Base-by-base conservation (phyloP, 176 grass and related monocot species). In the Melocanna baccifera region DNA sequence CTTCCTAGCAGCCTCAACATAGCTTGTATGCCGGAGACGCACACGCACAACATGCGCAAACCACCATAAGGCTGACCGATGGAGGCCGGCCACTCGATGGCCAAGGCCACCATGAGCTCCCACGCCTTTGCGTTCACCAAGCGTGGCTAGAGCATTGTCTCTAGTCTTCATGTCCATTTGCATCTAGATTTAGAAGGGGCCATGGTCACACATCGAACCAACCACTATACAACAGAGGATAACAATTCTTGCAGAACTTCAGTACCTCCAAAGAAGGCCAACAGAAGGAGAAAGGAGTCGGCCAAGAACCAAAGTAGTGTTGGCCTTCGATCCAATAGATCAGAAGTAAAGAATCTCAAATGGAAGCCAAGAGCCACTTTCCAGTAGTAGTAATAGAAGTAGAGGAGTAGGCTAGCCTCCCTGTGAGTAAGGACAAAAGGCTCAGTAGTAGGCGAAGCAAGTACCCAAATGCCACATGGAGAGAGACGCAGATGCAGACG, bases 381-480 rank as follows among this genome's bases (percentile, higher is more conserved):
- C 55, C 39, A 78, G 73, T 4, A 47, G 75, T 1, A 62, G 36
- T 53, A 32, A 52, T 0, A 43, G 55, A 36, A 22, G 50, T 5
- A 12, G 23, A 55, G 15, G 0, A 20, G 43, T 39, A 71, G 76
- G 48, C 8, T 68, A 76, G 77, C 51, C 63, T 59, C 40, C 69
- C 82, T 61, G 76, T 51, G 32, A 45, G 52, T 70, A 78, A 77
- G 36, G 88, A 90, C 78, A 86, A 76, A 74, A 26, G 5, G 28
- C 69, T 84, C 86, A 78, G 80, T 52, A 43, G 73, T 65, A 79
- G 57, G 69, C 48, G 10, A 46, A 85, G 81, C 87, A 75, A 34
- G 73, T 65, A 66, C 76, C 11, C 40, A 68, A 69, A 73, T 14
- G 87, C 87, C 87, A 81, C 61, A 80, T 75, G 82, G 62, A 39